Evolutionary conservation across 495 filamentous ascomycete species (phyloP).

Genomic region (Hamigera avellanea): DNA sequence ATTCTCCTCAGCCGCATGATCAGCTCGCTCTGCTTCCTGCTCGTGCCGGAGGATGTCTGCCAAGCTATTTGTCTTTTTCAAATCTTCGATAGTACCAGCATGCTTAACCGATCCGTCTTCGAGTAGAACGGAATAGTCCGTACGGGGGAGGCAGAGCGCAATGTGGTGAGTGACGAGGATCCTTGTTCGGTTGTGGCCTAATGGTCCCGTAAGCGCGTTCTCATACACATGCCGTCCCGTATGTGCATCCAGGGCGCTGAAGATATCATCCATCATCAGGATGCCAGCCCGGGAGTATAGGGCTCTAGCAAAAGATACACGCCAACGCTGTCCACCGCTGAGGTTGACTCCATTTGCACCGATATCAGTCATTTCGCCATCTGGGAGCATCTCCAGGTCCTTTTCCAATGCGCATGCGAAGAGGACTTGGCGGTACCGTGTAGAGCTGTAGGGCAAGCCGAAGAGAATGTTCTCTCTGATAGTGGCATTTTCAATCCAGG

Average conservation of each 20-base stretch:
- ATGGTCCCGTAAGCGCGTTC: conserved; percentile 53
- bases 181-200: conserved; percentile 55
- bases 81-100: conserved; percentile 33
- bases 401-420: conserved; percentile 57
- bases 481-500: conserved; percentile 71
- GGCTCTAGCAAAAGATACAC: conserved; percentile 65
- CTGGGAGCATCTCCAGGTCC: conserved; percentile 57
- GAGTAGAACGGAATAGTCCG: conserved; percentile 58
- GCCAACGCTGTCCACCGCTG: conserved; percentile 69
- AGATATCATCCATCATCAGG: conserved; percentile 69
- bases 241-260: conserved; percentile 52
- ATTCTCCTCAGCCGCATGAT: conserved; percentile 1
- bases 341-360: conserved; percentile 72
- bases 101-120: conserved; percentile 51
- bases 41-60: conserved; percentile 48
- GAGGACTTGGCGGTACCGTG: conserved; percentile 53
- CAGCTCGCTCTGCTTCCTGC: conserved; percentile 21
- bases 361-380: conserved; percentile 66
- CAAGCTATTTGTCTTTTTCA: conserved; percentile 40
- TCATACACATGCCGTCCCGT: conserved; percentile 68
- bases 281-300: conserved; percentile 69
- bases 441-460: conserved; percentile 52
- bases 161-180: conserved; percentile 74
- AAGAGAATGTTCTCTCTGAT: conserved; percentile 64
- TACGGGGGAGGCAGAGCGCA: conserved; percentile 53